phyloP scores from a whole-genome alignment of 176 grass and related monocot genomes.

The maize (Zea mays) region DNA sequence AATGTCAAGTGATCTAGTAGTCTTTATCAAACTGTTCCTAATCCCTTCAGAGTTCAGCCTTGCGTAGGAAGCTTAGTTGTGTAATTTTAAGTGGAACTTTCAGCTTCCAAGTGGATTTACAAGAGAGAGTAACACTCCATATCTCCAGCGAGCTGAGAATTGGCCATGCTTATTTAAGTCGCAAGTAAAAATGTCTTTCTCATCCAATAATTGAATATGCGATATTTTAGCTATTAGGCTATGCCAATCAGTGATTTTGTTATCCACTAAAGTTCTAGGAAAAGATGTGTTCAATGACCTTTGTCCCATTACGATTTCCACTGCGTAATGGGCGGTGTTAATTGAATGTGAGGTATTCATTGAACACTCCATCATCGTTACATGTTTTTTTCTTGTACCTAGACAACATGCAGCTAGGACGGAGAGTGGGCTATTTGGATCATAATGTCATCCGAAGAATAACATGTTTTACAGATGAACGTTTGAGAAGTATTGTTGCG shows the following conservation, averaged over 20 bases:
- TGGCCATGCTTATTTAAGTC: neutral
- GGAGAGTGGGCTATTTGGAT: no score
- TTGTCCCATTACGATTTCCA: neutral
- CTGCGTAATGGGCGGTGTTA: neutral
- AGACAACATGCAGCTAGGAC: no score
- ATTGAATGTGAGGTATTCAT: no score
- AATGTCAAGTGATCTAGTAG: conserved; percentile 39
- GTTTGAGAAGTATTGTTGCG: no score
- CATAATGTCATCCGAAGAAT: no score
- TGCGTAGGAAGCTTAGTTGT: conserved; percentile 1
- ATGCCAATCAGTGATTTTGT: neutral
- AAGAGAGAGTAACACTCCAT: neutral
- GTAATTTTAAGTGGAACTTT: neutral
- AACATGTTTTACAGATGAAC: no score
- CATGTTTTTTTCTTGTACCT: no score
- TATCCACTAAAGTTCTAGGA: neutral
- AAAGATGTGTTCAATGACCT: neutral
- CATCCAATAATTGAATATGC: neutral
- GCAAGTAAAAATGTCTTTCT: neutral
- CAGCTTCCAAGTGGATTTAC: neutral
- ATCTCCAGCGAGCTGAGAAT: neutral
- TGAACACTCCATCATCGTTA: no score
- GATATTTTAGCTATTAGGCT: neutral
- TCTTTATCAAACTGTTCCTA: neutral
- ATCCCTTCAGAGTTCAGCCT: neutral